These are phyloP conservation scores for Globisporangium carolinianum DNA, from an alignment of 352 stramenopile genomes.

Conservation along the genomic window DNA sequence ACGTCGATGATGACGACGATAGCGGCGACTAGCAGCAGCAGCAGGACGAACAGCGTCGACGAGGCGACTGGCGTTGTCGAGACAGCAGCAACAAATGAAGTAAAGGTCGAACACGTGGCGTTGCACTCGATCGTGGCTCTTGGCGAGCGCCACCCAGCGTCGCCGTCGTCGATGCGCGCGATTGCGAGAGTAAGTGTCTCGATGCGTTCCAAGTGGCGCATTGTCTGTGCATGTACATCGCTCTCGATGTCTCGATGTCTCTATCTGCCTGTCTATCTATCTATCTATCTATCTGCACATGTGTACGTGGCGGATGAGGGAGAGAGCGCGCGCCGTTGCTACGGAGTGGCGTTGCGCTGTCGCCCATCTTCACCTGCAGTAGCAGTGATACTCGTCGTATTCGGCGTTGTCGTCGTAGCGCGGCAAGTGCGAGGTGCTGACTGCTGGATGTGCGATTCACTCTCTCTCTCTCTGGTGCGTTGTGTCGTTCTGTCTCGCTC, in stretches of 20 bases:
- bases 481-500: background rate
- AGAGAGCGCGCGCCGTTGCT: too few relatives aligned
- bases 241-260: slow-evolving; percentile 7
- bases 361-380: too few relatives aligned
- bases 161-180: slow-evolving; percentile 9
- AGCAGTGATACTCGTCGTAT: too few relatives aligned
- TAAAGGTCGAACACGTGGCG: slow-evolving; percentile 25
- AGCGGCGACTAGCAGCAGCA: slow-evolving; percentile 9
- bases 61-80: slow-evolving; percentile 3
- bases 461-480: background rate
- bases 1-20: slow-evolving; percentile 10
- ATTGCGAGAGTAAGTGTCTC: slow-evolving; percentile 18
- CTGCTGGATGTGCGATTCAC: background rate
- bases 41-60: slow-evolving; percentile 11
- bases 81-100: slow-evolving; percentile 29
- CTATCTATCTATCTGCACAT: background rate
- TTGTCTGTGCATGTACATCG: slow-evolving; percentile 11
- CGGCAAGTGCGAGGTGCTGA: too few relatives aligned
- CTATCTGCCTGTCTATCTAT: background rate
- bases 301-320: background rate
- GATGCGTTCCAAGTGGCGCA: slow-evolving; percentile 8
- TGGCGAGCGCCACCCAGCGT: background rate
- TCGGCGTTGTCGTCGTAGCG: too few relatives aligned
- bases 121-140: background rate
- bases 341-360: too few relatives aligned